Evolutionary conservation across 2,329 filamentous ascomycete genomes (phyloP), one percentile per base, ranked within the genome.

Genomic region (Curvularia lunata): DNA sequence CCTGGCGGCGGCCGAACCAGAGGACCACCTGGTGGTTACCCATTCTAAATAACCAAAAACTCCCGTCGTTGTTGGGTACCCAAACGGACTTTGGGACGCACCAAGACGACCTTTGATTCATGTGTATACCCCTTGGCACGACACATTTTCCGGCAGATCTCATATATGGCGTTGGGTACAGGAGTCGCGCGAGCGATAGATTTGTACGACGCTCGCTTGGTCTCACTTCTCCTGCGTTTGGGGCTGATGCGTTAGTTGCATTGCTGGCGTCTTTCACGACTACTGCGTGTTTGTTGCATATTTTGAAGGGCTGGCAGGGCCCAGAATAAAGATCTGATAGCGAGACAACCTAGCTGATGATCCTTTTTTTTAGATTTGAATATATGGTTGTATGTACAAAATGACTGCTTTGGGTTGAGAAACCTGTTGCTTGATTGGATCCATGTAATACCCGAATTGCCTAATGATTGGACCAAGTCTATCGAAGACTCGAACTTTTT

Each of bases 21-120:
- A 59, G 71, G 73, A 38, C 72, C 63, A 48, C 71, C 64, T 6
- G 72, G 72, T 18, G 73, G 73, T 25, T 76, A 73, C 58, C 71
- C 67, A 18, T 68, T 70, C 54, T 70, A 63, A 63, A 34, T 18
- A 50, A 23, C 34, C 8, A 12, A 19, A 30, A 38, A 56, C 30
- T 54, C 43, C 38, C 21, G 49, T 45, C 12, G 49, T 16, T 19
- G n/a, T 19, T 27, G 28, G 40, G 16, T 19, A 13, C 49, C 32
- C 16, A 21, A 10, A 21, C n/a, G n/a, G 37, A 18, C 41, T 37
- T 52, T 21, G 12, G 49, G 27, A 37, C 21, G 18, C 40, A 27
- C 21, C 49, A 25, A 45, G 38, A 43, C 38, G 41, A 32, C 40
- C 23, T 45, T 52, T 52, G 49, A 52, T 52, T 52, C 49, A 45